phyloP scores from a whole-genome alignment of 495 filamentous ascomycete genomes.

The Pyronema domesticum region DNA sequence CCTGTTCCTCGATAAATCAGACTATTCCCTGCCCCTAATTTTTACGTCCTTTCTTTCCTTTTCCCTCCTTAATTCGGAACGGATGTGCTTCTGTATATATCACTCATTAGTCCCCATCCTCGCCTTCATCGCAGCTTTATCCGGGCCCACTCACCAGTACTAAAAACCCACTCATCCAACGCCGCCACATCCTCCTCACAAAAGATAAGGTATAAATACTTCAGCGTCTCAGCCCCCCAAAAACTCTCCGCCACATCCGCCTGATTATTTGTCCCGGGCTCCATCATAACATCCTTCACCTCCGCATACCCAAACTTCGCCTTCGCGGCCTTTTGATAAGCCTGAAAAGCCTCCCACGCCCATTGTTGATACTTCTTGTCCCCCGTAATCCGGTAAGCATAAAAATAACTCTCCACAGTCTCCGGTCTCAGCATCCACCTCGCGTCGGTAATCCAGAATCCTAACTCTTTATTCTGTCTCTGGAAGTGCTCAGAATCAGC shows the following conservation, averaged over 20 bases:
- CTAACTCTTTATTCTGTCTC: constrained; percentile 16
- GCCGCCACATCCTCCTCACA: constrained; percentile 32
- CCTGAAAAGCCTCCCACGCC: constrained; percentile 12
- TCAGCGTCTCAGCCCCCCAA: constrained; percentile 18
- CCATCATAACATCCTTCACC: constrained; percentile 19
- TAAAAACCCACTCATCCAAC: constrained; percentile 39
- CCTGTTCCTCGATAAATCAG: no score
- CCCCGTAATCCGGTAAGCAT: constrained; percentile 32
- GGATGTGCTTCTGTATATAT: constrained; percentile 29
- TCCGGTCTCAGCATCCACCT: constrained; percentile 28
- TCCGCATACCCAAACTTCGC: constrained; percentile 22
- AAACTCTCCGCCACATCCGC: constrained; percentile 22
- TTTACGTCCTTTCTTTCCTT: no score
- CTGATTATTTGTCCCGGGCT: constrained; percentile 16
- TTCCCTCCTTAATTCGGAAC: constrained; percentile 16
- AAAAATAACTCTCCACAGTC: constrained; percentile 30
- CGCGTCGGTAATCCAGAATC: constrained; percentile 24
- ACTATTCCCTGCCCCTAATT: no score
- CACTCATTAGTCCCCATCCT: constrained; percentile 1
- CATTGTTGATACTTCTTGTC: constrained; percentile 29
- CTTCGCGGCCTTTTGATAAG: constrained; percentile 15
- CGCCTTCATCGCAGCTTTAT: background rate
- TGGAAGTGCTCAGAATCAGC: constrained; percentile 16
- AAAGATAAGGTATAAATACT: constrained; percentile 38
- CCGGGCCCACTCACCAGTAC: constrained; percentile 27